Conservation (phyloP, 129 eudicot species). For the Flaveria sonorensis region DNA sequence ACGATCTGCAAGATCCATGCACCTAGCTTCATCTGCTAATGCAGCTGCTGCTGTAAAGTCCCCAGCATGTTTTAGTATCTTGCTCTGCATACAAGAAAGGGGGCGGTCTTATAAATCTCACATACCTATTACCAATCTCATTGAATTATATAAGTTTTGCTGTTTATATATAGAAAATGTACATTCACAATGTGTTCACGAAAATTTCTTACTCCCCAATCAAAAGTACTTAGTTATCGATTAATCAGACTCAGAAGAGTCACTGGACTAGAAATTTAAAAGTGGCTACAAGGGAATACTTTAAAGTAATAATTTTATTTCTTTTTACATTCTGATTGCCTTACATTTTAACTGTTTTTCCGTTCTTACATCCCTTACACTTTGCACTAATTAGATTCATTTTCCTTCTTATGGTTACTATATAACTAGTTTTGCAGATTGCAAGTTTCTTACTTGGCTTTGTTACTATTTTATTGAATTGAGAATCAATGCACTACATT, state of each 20-base stretch:
- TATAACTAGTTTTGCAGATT: background rate
- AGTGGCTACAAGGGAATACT: background rate
- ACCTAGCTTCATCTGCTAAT: conserved; percentile 97
- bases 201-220: background rate
- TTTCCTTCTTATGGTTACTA: background rate
- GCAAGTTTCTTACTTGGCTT: background rate
- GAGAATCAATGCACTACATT: background rate
- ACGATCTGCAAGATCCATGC: conserved; percentile 99
- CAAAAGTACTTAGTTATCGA: background rate
- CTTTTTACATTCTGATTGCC: background rate
- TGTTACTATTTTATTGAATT: background rate
- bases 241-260: background rate
- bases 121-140: background rate
- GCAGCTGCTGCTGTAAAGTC: conserved; percentile 94
- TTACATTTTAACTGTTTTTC: background rate
- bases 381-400: background rate
- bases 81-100: conserved; percentile 55
- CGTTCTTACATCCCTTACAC: background rate
- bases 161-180: background rate
- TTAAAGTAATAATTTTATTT: background rate
- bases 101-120: background rate
- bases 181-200: background rate
- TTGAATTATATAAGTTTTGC: background rate
- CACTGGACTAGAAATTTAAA: background rate
- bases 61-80: conserved; percentile 92